Evolutionary conservation across 2,329 filamentous ascomycete genomes (phyloP).

Genomic region (Sclerotinia sclerotiorum): DNA sequence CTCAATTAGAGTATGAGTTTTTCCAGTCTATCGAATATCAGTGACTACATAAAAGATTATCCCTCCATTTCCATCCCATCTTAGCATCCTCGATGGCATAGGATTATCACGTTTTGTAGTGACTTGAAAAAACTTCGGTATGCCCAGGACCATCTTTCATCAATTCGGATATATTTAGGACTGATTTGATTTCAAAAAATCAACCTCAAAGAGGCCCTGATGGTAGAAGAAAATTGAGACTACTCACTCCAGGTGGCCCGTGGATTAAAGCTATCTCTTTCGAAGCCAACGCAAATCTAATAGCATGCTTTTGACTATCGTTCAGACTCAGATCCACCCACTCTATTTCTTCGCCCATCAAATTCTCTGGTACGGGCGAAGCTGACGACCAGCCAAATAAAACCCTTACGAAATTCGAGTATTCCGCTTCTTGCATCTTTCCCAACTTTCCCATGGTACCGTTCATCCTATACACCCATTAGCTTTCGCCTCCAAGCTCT

Average conservation of each 20-base stretch:
- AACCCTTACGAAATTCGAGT: constrained; percentile 60
- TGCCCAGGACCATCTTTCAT: not conserved
- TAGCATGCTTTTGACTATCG: constrained; percentile 65
- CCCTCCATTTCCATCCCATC: not conserved
- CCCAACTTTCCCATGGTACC: constrained; percentile 59
- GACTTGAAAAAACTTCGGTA: not conserved
- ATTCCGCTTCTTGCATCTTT: constrained; percentile 57
- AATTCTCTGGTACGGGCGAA: constrained; percentile 48
- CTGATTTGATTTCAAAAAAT: not conserved
- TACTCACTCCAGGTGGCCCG: constrained; percentile 76
- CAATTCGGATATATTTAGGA: constrained; percentile 17
- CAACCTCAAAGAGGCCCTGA: not conserved
- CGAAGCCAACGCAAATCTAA: constrained; percentile 79
- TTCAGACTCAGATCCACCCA: constrained; percentile 65
- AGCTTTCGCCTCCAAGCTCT: constrained; percentile 1
- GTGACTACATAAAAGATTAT: not conserved
- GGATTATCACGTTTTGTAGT: not conserved
- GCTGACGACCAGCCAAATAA: constrained; percentile 60
- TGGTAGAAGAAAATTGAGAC: not conserved
- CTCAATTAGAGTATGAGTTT: constrained; percentile 95
- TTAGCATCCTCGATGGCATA: not conserved
- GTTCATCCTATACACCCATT: constrained; percentile 56
- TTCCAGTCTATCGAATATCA: constrained; percentile 65
- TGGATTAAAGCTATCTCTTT: constrained; percentile 87
- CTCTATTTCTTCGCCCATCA: constrained; percentile 50